Evolutionary conservation across 106 monocot genomes (phyloP).

Genomic region (Phalaenopsis equestris): DNA sequence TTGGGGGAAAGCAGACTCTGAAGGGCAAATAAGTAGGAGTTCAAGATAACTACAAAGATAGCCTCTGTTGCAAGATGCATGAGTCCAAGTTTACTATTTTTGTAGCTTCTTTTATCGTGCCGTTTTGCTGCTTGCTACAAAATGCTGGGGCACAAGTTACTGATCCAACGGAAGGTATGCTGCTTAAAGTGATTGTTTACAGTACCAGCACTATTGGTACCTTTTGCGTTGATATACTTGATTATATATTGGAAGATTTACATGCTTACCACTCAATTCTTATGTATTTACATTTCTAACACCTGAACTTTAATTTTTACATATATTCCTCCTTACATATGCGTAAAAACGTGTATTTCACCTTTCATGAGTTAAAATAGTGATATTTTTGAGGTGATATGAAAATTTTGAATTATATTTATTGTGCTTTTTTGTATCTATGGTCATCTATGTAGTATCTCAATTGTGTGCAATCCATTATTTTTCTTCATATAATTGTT

Average conservation of each 20-base stretch:
- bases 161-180: slow-evolving; percentile 49
- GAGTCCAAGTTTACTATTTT: neutral
- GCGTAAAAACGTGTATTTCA: too few relatives aligned
- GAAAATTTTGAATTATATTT: neutral
- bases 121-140: slow-evolving; percentile 16
- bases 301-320: too few relatives aligned
- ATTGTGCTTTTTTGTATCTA: neutral
- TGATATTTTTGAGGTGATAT: too few relatives aligned
- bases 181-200: neutral
- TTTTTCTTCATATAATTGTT: neutral
- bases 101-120: neutral
- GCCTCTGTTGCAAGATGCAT: neutral
- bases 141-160: slow-evolving; percentile 23
- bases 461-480: neutral
- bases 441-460: neutral
- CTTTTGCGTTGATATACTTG: neutral
- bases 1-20: neutral
- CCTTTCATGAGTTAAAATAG: too few relatives aligned
- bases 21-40: neutral
- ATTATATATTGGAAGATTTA: too few relatives aligned
- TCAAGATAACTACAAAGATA: neutral
- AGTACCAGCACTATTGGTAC: neutral
- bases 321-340: too few relatives aligned
- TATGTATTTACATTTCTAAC: too few relatives aligned
- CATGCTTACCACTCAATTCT: too few relatives aligned